Percentiles rank a stretch among this genome's conserved stretches.
Evolutionary conservation across 306 rosid genomes (phyloP).

Genomic region (Medicago arabica): DNA sequence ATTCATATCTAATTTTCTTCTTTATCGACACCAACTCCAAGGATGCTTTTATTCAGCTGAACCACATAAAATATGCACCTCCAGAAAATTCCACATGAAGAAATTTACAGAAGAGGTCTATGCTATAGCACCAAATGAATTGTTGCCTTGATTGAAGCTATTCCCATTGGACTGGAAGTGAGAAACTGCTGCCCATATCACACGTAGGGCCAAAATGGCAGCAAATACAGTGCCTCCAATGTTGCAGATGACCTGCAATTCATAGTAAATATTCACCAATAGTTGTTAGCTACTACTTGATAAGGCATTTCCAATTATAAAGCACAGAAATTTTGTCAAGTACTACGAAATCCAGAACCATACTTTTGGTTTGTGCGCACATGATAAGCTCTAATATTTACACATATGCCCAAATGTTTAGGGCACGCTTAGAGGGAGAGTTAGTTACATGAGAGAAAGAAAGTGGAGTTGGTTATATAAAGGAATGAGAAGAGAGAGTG

Average conservation of each 20-base stretch:
- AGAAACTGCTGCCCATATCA: constrained; percentile 64
- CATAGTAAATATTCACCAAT: constrained; percentile 25
- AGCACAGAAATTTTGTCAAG: neutral
- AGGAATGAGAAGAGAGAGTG: too few species aligned
- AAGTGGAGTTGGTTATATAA: too few species aligned
- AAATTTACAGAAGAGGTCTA: constrained; percentile 35
- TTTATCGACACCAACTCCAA: neutral
- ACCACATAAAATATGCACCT: constrained; percentile 24
- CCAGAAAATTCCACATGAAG: constrained; percentile 25
- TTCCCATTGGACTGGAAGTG: constrained; percentile 68
- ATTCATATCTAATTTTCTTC: neutral
- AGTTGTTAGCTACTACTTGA: constrained; percentile 13
- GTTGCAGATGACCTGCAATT: constrained; percentile 66
- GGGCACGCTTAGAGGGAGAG: too few species aligned
- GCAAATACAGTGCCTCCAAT: constrained; percentile 72
- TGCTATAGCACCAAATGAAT: constrained; percentile 59
- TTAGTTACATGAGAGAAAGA: too few species aligned
- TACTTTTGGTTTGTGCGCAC: neutral
- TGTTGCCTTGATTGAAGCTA: constrained; percentile 58
- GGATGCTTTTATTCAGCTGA: constrained; percentile 11
- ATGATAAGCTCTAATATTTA: too few species aligned
- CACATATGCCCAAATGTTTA: too few species aligned
- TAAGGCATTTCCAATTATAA: constrained; percentile 10
- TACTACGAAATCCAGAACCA: constrained; percentile 21
- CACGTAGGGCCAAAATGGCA: constrained; percentile 65